Percentiles rank a stretch among this genome's conserved stretches.
These are phyloP conservation scores for Diophrys sp. DNA, from an alignment of 73 alveolate species.

Conservation along the genomic window DNA sequence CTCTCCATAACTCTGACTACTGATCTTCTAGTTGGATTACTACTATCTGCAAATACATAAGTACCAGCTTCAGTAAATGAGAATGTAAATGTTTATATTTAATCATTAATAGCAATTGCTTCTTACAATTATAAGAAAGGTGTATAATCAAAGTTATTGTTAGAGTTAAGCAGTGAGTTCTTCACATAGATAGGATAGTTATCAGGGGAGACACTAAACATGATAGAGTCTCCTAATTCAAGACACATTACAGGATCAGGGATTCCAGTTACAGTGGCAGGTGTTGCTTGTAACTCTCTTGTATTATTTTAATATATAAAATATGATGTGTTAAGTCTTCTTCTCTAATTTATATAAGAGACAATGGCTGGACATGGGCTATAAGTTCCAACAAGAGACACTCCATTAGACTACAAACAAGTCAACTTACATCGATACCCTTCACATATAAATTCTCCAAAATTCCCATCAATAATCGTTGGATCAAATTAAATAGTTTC, in stretches of 20 bases:
- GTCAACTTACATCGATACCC: slow-evolving; percentile 5
- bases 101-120: slow-evolving; percentile 1
- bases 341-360: too few relatives aligned
- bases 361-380: background rate
- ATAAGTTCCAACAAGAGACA: background rate
- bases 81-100: background rate
- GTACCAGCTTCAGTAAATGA: slow-evolving; percentile 12
- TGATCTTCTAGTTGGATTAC: background rate
- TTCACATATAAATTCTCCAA: slow-evolving; percentile 14
- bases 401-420: background rate
- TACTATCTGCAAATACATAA: slow-evolving; percentile 9
- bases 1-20: slow-evolving; percentile 7
- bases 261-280: slow-evolving; percentile 5
- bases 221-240: slow-evolving; percentile 12
- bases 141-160: slow-evolving; percentile 5
- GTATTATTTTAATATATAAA: background rate
- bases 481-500: slow-evolving; percentile 1
- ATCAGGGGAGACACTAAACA: background rate
- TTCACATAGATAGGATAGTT: slow-evolving; percentile 15
- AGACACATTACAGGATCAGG: slow-evolving; percentile 12
- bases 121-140: slow-evolving; percentile 7
- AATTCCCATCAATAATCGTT: slow-evolving; percentile 4
- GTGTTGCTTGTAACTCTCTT: slow-evolving; percentile 6
- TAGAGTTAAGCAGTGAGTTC: slow-evolving; percentile 18
- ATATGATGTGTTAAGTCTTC: slow-evolving; percentile 1